A percentile compares a stretch with the other conserved stretches of the same genome.
Evolutionary conservation across 2,329 filamentous ascomycete species (phyloP).

Genomic region (Onygena corvina): DNA sequence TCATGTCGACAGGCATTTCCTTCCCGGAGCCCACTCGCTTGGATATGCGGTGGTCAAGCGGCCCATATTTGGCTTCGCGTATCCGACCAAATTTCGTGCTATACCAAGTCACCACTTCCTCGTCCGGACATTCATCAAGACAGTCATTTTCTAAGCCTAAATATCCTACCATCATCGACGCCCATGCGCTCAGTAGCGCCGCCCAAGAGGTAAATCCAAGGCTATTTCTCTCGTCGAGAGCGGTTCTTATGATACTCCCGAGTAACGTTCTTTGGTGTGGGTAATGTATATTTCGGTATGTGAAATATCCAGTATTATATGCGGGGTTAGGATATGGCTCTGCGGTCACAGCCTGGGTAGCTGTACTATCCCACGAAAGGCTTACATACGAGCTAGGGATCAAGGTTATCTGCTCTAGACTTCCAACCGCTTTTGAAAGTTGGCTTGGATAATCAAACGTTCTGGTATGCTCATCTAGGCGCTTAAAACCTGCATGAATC

Average conservation of each 20-base stretch:
- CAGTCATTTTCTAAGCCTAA: slow-evolving; percentile 21
- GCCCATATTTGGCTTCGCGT: slow-evolving; percentile 18
- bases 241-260: slow-evolving; percentile 21
- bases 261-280: slow-evolving; percentile 16
- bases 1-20: slow-evolving; percentile 21
- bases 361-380: slow-evolving; percentile 1
- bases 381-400: slow-evolving; percentile 17
- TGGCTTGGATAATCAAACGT: slow-evolving; percentile 19
- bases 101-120: slow-evolving; percentile 21
- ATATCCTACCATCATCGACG: slow-evolving; percentile 21
- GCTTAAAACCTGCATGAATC: slow-evolving; percentile 20
- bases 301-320: slow-evolving; percentile 12
- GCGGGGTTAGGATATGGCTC: no score
- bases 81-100: slow-evolving; percentile 22
- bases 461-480: slow-evolving; percentile 17
- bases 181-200: slow-evolving; percentile 17
- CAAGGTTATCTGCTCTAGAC: slow-evolving; percentile 13
- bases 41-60: slow-evolving; percentile 17
- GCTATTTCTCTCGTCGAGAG: slow-evolving; percentile 19
- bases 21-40: slow-evolving; percentile 20
- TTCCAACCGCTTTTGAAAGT: slow-evolving; percentile 11
- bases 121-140: slow-evolving; percentile 21
- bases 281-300: slow-evolving; percentile 16
- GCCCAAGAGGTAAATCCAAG: slow-evolving; percentile 17
- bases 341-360: neutral